Conservation (phyloP, 1,284 basidiomycete genomes). For the Tilletia caries region DNA sequence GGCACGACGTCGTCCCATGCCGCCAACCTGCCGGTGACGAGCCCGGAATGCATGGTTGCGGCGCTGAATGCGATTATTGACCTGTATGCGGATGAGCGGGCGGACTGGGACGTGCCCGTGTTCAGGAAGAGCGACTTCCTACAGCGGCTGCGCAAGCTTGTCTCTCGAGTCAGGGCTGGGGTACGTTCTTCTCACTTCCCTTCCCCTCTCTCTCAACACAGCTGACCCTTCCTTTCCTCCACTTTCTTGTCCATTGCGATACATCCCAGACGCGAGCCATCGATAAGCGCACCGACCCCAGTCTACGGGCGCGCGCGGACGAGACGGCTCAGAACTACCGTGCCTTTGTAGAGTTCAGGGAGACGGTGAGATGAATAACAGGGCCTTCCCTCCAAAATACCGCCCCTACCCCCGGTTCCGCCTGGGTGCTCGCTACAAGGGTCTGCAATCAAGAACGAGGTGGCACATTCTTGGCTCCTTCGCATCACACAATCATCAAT, state of each 20-base stretch:
- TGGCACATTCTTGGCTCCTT: too few relatives aligned
- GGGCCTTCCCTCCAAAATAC: neutral
- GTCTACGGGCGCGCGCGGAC: conserved; percentile 56
- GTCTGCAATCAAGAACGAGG: too few relatives aligned
- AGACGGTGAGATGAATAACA: conserved; percentile 17
- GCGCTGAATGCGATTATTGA: conserved; percentile 83
- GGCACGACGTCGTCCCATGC: neutral
- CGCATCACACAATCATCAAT: too few relatives aligned
- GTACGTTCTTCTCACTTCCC: conserved; percentile 13
- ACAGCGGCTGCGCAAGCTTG: conserved; percentile 55
- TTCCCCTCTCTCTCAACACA: too few relatives aligned
- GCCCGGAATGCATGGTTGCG: conserved; percentile 74
- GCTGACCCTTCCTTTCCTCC: neutral
- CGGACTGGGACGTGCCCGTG: conserved; percentile 72
- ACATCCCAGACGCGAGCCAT: conserved; percentile 56
- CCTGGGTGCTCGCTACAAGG: too few relatives aligned
- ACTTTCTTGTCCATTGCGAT: neutral
- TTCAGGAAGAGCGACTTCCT: conserved; percentile 68
- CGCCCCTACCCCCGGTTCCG: too few relatives aligned
- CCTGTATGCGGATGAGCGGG: conserved; percentile 85
- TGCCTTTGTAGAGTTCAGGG: conserved; percentile 82
- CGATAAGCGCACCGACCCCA: conserved; percentile 57
- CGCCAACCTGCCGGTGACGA: conserved; percentile 28
- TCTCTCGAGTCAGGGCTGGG: conserved; percentile 58
- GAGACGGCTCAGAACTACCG: conserved; percentile 70